A percentile compares a stretch with the other conserved stretches of the same genome.
phyloP scores from a whole-genome alignment of 2,329 filamentous ascomycete genomes.

The Bipolaris zeicola region DNA sequence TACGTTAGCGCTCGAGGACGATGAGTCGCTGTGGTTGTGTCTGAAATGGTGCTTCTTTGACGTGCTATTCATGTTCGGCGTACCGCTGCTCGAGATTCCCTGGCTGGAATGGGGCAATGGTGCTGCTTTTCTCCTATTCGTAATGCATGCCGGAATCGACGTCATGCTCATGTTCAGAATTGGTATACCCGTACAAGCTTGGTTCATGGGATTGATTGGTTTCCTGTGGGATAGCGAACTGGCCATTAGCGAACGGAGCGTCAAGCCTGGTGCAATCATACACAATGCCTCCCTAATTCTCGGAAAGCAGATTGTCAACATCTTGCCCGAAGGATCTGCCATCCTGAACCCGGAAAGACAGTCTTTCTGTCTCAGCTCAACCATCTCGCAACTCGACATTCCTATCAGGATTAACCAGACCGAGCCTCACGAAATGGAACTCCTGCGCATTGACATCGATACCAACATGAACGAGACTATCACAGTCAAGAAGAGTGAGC shows the following conservation, averaged over 20 bases:
- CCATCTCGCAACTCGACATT: conserved; percentile 66
- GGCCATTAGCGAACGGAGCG: conserved; percentile 89
- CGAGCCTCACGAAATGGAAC: conserved; percentile 82
- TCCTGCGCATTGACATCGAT: conserved; percentile 85
- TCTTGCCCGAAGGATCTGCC: conserved; percentile 92
- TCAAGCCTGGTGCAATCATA: conserved; percentile 84
- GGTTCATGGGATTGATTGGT: conserved; percentile 74
- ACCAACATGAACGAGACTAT: conserved; percentile 81
- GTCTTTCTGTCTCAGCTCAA: conserved; percentile 79
- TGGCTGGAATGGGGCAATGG: conserved; percentile 92
- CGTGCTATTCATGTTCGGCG: conserved; percentile 80
- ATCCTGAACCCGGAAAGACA: conserved; percentile 79
- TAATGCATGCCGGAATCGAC: conserved; percentile 74
- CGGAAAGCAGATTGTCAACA: conserved; percentile 96
- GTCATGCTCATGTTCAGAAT: conserved; percentile 93
- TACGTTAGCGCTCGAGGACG: conserved; percentile 76
- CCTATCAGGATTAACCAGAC: conserved; percentile 96
- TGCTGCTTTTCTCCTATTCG: conserved; percentile 72
- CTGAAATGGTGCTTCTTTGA: conserved; percentile 93
- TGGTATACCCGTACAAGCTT: conserved; percentile 75
- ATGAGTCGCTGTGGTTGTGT: conserved; percentile 87
- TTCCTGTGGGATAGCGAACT: conserved; percentile 91
- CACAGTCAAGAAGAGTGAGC: conserved; percentile 72
- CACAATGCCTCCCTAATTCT: conserved; percentile 93
- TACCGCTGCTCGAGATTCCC: conserved; percentile 88